Evolutionary conservation across 2,329 filamentous ascomycete species (phyloP), one percentile per base, ranked within the genome.

Genomic region (Pyrenophora seminiperda): DNA sequence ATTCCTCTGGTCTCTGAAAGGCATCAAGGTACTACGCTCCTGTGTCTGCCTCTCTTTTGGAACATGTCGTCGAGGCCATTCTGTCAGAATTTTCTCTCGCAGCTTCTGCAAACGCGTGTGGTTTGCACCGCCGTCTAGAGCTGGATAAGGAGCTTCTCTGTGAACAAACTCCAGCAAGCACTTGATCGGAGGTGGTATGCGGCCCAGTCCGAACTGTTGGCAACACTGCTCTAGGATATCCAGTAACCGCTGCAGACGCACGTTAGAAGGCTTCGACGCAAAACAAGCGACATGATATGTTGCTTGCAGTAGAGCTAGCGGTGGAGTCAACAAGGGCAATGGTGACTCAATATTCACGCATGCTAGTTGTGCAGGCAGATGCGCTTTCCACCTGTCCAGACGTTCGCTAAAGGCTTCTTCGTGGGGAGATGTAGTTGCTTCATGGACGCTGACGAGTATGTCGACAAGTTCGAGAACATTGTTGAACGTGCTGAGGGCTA

Each of bases 401-500:
- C 62, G 63, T 32, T 70, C 70, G 39, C 72, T 60, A 13, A 65
- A 63, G 29, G 72, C 72, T 18, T 45, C 33, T 37, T 38, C 19
- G 20, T 51, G 24, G n/a, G 32, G 7, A n/a, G 30, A 18, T 15
- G 17, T 15, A 4, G 19, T 15, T 9, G 27, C 11, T 38, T 41
- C 22, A 24, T 56, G 51, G 22, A 49, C 49, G 17, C 51, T 45
- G 14, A 58, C 54, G 2, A 71, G 50, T 27, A 72, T 53, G 29
- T 63, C 59, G 14, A 67, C 45, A 14, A 73, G 37, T 18, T 65
- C 59, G 0, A 80, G 65, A 14, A 83, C 68, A 20, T 74, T 72
- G 52, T 83, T 83, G 62, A 83, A 82, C 5, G 77, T 80, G 61
- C 81, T 83, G 17, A 81, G 63, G 4, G 76, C 73, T 36, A 79